These are phyloP conservation scores for Gossypium armourianum DNA, from an alignment of 441 rosid species.

Conservation along the genomic window DNA sequence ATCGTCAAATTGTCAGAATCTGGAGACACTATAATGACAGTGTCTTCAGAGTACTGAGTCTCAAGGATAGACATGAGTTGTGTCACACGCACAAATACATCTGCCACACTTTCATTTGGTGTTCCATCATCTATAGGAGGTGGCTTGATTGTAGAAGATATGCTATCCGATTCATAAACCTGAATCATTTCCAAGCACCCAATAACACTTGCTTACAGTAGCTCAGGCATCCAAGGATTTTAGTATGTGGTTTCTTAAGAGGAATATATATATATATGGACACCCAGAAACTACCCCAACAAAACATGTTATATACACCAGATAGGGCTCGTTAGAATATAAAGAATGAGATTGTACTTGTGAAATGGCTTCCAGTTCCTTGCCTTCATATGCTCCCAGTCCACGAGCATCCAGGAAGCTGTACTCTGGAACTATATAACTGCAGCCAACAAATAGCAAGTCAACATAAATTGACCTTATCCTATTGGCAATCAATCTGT, in stretches of 20 bases:
- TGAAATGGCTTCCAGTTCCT: conserved; percentile 55
- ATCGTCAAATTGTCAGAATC: conserved; percentile 85
- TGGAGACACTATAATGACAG: conserved; percentile 60
- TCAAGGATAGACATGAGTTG: conserved; percentile 89
- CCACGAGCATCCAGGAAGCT: conserved; percentile 94
- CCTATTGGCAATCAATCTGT: neutral
- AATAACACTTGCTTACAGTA: neutral
- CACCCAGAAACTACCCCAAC: neutral
- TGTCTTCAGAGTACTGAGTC: conserved; percentile 75
- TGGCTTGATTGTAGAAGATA: conserved; percentile 67
- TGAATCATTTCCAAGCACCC: conserved; percentile 20
- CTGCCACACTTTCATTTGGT: conserved; percentile 72
- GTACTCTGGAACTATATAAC: conserved; percentile 79
- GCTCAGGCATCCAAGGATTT: neutral
- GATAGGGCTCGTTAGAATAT: neutral
- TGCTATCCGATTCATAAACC: conserved; percentile 68
- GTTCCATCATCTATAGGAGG: conserved; percentile 84
- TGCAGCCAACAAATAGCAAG: conserved; percentile 23
- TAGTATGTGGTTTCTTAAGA: neutral
- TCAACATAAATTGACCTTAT: neutral
- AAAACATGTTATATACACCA: neutral
- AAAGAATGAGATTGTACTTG: conserved; percentile 35
- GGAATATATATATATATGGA: neutral
- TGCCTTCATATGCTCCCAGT: conserved; percentile 84
- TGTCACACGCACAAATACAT: conserved; percentile 82